Conservation (phyloP, 2,329 filamentous ascomycete genomes). For the Orbilia ellipsospora region DNA sequence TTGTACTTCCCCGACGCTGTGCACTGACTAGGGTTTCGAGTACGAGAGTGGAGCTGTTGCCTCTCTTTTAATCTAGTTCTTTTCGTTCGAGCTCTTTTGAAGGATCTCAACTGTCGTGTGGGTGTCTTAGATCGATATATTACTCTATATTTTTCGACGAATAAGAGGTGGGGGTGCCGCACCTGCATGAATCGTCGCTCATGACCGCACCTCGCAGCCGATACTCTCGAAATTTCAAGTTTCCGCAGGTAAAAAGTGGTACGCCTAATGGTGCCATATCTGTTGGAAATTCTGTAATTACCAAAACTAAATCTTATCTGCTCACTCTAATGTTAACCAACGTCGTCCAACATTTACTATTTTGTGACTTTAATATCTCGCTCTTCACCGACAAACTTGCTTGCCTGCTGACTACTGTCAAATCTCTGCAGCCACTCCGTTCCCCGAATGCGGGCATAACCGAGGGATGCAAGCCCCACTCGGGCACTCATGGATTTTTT, state of each 20-base stretch:
- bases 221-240: neutral
- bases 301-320: constrained; percentile 27
- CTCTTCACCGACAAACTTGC: neutral
- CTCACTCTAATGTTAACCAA: constrained; percentile 31
- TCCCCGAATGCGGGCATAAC: constrained; percentile 20
- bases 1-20: constrained; percentile 23
- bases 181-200: constrained; percentile 10
- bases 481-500: neutral
- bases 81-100: constrained; percentile 1
- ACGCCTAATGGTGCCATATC: constrained; percentile 27
- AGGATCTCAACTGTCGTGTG: neutral
- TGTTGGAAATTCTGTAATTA: constrained; percentile 23
- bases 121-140: constrained; percentile 33
- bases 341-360: constrained; percentile 3
- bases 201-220: constrained; percentile 20
- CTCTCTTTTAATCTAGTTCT: constrained; percentile 8
- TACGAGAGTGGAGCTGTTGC: neutral
- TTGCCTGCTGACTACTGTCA: neutral
- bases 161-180: constrained; percentile 10
- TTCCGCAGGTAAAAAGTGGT: neutral
- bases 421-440: constrained; percentile 13
- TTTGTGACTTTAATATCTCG: constrained; percentile 11
- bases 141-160: neutral
- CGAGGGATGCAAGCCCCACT: constrained; percentile 12
- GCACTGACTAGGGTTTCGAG: constrained; percentile 7